phyloP scores from a whole-genome alignment of 2,329 filamentous ascomycete genomes.

The Aureobasidium sp. region DNA sequence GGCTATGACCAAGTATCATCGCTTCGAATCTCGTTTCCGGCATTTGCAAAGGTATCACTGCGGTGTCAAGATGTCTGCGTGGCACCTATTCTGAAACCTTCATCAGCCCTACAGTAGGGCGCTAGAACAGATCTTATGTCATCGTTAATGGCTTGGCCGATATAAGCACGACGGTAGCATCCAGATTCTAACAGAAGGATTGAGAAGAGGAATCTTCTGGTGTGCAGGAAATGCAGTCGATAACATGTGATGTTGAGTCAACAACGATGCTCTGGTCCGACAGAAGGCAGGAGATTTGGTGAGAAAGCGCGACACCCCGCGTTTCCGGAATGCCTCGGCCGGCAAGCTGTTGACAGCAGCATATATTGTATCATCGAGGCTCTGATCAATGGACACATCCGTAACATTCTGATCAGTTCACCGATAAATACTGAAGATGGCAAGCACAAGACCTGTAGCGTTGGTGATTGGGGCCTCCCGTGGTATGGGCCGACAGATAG shows the following conservation, averaged over 20 bases:
- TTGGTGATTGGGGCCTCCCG: conserved; percentile 47
- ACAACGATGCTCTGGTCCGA: background rate
- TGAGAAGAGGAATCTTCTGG: background rate
- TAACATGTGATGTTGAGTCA: background rate
- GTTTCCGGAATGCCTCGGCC: background rate
- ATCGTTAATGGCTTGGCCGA: background rate
- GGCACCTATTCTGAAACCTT: background rate
- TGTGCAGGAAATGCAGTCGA: background rate
- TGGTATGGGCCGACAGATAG: conserved; percentile 73
- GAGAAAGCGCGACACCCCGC: background rate
- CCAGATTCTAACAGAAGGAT: background rate
- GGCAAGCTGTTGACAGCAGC: background rate
- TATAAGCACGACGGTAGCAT: background rate
- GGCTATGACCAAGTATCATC: background rate
- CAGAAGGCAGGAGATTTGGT: background rate
- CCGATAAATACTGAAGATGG: background rate
- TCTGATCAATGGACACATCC: no score
- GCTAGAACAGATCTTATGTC: background rate
- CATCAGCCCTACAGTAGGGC: background rate
- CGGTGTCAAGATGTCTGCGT: background rate
- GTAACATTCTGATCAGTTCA: background rate
- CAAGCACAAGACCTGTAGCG: conserved; percentile 16
- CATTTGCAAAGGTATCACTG: background rate
- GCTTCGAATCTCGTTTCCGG: background rate
- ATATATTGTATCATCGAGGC: background rate